Conservation (phyloP, 2,329 filamentous ascomycete genomes). For the Hortaea werneckii region DNA sequence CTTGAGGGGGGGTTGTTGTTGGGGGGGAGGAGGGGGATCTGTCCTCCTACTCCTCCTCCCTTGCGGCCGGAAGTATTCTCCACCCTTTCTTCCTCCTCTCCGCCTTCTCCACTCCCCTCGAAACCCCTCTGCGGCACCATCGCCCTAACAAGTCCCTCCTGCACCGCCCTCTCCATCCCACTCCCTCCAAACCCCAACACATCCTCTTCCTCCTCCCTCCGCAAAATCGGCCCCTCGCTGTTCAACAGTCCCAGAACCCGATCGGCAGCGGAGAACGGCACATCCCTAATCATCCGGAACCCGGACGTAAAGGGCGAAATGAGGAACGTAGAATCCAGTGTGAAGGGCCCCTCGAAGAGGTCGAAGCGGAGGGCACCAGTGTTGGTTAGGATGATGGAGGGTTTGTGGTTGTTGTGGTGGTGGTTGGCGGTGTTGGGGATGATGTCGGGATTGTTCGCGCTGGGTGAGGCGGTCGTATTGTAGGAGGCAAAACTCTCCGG, state of each 20-base stretch:
- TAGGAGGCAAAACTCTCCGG: constrained; percentile 38
- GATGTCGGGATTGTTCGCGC: no score
- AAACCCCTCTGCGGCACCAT: constrained; percentile 3
- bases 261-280: constrained; percentile 66
- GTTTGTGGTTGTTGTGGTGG: constrained; percentile 32
- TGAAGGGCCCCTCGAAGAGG: constrained; percentile 86
- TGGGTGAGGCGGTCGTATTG: no score
- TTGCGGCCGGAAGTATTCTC: no score
- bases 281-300: constrained; percentile 66
- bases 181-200: not conserved
- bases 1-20: no score
- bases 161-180: no score
- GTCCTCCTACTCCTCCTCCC: no score
- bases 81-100: not conserved
- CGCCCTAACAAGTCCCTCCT: constrained; percentile 13
- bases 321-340: constrained; percentile 73
- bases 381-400: constrained; percentile 69
- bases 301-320: constrained; percentile 79
- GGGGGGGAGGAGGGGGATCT: no score
- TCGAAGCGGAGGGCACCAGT: constrained; percentile 91
- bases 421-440: no score
- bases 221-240: constrained; percentile 43
- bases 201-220: not conserved
- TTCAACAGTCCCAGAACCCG: constrained; percentile 54
- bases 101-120: not conserved